phyloP scores from a whole-genome alignment of 2,329 filamentous ascomycete species.

The Hawksworthiomyces lignivorus region DNA sequence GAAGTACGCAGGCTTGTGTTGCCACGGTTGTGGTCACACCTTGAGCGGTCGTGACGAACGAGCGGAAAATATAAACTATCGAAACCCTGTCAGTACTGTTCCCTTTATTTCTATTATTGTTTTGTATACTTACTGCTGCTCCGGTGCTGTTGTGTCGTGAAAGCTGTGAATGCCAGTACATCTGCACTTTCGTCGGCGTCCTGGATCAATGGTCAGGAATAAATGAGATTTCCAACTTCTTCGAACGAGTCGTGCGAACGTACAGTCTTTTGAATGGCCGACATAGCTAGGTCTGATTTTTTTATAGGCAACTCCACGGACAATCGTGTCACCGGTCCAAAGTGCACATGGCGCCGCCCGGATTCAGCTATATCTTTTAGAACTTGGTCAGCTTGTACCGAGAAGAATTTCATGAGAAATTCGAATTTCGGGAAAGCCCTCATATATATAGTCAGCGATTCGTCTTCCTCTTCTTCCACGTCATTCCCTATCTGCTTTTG shows the following conservation, averaged over 20 bases:
- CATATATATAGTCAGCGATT: slow-evolving; percentile 29
- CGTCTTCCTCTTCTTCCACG: slow-evolving; percentile 17
- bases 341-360: slow-evolving; percentile 59
- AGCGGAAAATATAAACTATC: slow-evolving; percentile 51
- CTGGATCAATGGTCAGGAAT: not conserved
- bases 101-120: too few relatives aligned
- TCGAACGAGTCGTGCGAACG: too few relatives aligned
- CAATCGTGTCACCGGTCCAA: slow-evolving; percentile 48
- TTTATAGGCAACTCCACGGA: slow-evolving; percentile 35
- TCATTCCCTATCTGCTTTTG: not conserved
- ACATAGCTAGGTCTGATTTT: slow-evolving; percentile 53
- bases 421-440: slow-evolving; percentile 53
- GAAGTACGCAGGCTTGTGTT: slow-evolving; percentile 32
- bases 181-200: slow-evolving; percentile 25
- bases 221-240: slow-evolving; percentile 2
- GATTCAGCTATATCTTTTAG: slow-evolving; percentile 63
- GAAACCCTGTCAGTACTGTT: too few relatives aligned
- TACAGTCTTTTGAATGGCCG: slow-evolving; percentile 26
- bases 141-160: slow-evolving; percentile 20
- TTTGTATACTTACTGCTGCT: slow-evolving; percentile 25
- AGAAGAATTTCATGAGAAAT: slow-evolving; percentile 54
- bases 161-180: slow-evolving; percentile 28
- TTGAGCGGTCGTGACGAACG: slow-evolving; percentile 44
- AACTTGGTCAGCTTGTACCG: slow-evolving; percentile 49
- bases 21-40: slow-evolving; percentile 45